phyloP scores from a whole-genome alignment of 1,139 yeast genomes.

The Starmera stellimalicola region DNA sequence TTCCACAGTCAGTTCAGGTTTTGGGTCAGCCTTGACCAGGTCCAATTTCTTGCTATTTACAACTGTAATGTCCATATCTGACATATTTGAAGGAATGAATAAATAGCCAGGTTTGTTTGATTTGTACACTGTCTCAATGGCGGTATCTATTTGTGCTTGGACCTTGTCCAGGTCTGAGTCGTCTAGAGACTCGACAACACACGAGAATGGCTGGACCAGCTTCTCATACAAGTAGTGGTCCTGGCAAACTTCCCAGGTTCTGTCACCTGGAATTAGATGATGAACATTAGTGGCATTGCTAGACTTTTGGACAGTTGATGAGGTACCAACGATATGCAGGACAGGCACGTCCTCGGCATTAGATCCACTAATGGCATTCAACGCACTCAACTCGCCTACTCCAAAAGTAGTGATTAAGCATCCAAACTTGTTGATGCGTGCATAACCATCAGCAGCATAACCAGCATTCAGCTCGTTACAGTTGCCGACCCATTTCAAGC shows the following conservation, averaged over 20 bases:
- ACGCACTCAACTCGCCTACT: constrained; percentile 80
- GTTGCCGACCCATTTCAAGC: constrained; percentile 59
- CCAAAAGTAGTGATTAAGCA: constrained; percentile 65
- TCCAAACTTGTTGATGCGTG: constrained; percentile 54
- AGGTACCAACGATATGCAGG: constrained; percentile 77
- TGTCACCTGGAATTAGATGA: constrained; percentile 56
- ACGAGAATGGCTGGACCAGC: constrained; percentile 48
- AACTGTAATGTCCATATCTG: constrained; percentile 34
- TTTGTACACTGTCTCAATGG: constrained; percentile 39
- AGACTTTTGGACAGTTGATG: constrained; percentile 30
- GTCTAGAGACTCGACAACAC: constrained; percentile 44
- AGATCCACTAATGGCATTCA: constrained; percentile 79
- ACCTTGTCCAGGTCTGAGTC: constrained; percentile 31
- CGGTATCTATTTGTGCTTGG: constrained; percentile 46
- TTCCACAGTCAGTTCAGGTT: constrained; percentile 24
- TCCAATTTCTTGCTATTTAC: constrained; percentile 21
- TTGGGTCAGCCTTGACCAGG: constrained; percentile 21
- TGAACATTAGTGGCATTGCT: constrained; percentile 31
- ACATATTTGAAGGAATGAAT: constrained; percentile 57
- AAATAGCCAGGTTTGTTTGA: constrained; percentile 64
- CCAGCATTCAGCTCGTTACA: constrained; percentile 68
- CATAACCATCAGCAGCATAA: constrained; percentile 65
- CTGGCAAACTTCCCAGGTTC: constrained; percentile 33
- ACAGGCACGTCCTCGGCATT: constrained; percentile 74
- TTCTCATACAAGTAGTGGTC: constrained; percentile 59